These are phyloP conservation scores for Aplosporella prunicola DNA, from an alignment of 2,329 filamentous ascomycete genomes.

Conservation along the genomic window DNA sequence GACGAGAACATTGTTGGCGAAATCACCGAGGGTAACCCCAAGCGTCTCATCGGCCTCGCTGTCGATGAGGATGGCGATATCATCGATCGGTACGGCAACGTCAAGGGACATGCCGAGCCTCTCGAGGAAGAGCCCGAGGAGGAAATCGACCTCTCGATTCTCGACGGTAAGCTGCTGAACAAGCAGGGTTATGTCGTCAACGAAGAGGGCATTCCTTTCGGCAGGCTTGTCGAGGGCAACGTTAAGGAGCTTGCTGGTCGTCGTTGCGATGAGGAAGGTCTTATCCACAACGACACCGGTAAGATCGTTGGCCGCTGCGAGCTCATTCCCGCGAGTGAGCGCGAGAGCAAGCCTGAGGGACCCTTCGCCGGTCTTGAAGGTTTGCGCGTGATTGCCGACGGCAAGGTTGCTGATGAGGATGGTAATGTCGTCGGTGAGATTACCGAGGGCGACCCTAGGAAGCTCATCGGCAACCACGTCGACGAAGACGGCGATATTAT, in stretches of 20 bases:
- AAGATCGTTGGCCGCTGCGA: constrained; percentile 60
- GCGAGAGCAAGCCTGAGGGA: constrained; percentile 40
- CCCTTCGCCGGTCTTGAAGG: constrained; percentile 41
- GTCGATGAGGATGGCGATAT: constrained; percentile 56
- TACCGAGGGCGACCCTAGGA: constrained; percentile 50
- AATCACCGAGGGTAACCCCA: constrained; percentile 49
- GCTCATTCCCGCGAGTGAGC: constrained; percentile 57
- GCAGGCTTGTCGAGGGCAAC: constrained; percentile 58
- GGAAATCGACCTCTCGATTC: constrained; percentile 34
- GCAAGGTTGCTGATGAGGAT: constrained; percentile 41
- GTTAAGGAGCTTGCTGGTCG: constrained; percentile 53
- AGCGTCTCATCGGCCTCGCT: constrained; percentile 49
- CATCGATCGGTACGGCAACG: constrained; percentile 52
- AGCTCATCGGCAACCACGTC: constrained; percentile 48
- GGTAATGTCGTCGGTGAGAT: constrained; percentile 44
- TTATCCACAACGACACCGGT: constrained; percentile 63
- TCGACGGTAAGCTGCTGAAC: constrained; percentile 40
- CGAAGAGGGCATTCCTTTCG: constrained; percentile 42
- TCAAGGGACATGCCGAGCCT: constrained; percentile 51
- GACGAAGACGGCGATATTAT: constrained; percentile 54
- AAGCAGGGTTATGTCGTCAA: constrained; percentile 43
- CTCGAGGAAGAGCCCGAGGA: constrained; percentile 40
- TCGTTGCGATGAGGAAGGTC: constrained; percentile 62
- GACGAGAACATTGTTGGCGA: constrained; percentile 43
- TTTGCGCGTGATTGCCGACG: constrained; percentile 38